A percentile compares a stretch with the other conserved stretches of the same genome.
Evolutionary conservation across 1,139 yeast species (phyloP).

Genomic region (Kazachstania sp.): DNA sequence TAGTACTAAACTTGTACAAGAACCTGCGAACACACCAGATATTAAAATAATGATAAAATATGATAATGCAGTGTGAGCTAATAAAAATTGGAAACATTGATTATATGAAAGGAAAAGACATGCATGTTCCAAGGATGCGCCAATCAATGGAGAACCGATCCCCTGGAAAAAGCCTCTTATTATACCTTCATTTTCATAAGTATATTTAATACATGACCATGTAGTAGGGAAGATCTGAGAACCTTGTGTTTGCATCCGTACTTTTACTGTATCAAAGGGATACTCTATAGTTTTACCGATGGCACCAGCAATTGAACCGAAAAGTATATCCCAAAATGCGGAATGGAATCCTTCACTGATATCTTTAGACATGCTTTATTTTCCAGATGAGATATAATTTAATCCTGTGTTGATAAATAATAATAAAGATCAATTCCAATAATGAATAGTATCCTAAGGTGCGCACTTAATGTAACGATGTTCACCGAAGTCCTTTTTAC

Average conservation of each 20-base stretch:
- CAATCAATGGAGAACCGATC: constrained; percentile 68
- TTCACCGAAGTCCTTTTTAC: too few species aligned
- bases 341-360: background rate
- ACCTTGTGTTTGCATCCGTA: constrained; percentile 70
- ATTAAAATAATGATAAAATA: constrained; percentile 39
- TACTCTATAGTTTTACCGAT: constrained; percentile 78
- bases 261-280: constrained; percentile 90
- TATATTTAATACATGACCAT: constrained; percentile 47
- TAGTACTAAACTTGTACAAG: constrained; percentile 70
- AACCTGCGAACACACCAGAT: constrained; percentile 78
- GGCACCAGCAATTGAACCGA: constrained; percentile 55
- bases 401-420: background rate
- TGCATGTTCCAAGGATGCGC: constrained; percentile 83
- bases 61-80: constrained; percentile 24
- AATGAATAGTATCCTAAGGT: too few species aligned
- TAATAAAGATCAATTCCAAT: background rate
- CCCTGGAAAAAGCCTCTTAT: constrained; percentile 56
- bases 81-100: constrained; percentile 34
- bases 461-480: background rate
- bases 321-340: constrained; percentile 21
- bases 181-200: constrained; percentile 61
- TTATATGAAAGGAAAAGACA: constrained; percentile 58
- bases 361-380: background rate
- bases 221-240: constrained; percentile 33
- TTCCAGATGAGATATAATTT: background rate